Evolutionary conservation across 225 moss, liverwort and hornwort genomes (phyloP).

Genomic region (Bryoerythrophyllum caledonicum): DNA sequence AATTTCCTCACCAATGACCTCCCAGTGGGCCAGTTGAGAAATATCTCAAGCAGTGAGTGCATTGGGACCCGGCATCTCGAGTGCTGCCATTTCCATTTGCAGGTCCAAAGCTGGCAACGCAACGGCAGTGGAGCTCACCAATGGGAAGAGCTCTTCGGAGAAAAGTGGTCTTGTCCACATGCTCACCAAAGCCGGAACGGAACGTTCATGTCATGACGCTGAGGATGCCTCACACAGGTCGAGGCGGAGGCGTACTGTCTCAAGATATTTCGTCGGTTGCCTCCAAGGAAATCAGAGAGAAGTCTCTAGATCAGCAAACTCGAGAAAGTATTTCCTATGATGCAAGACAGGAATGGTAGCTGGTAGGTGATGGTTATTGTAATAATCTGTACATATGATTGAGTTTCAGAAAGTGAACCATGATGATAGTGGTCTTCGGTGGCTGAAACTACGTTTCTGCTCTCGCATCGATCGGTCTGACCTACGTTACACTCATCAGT

Average conservation of each 20-base stretch:
- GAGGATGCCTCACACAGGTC: slow-evolving; percentile 6
- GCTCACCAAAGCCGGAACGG: slow-evolving; percentile 7
- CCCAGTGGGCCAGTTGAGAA: not conserved
- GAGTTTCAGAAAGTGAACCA: not conserved
- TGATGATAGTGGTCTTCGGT: not conserved
- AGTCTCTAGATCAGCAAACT: not conserved
- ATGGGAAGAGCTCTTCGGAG: not conserved
- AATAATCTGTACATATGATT: slow-evolving; percentile 29
- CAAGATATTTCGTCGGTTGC: slow-evolving; percentile 1
- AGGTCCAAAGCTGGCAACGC: not conserved
- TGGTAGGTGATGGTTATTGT: not conserved
- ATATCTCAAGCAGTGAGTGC: not conserved
- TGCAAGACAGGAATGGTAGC: not conserved
- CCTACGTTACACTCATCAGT: slow-evolving; percentile 40
- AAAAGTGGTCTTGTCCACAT: not conserved
- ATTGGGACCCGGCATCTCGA: not conserved
- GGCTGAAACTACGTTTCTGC: slow-evolving; percentile 7
- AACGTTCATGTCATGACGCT: not conserved
- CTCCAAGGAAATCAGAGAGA: not conserved
- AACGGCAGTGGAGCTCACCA: not conserved
- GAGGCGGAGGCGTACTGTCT: not conserved
- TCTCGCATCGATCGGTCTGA: slow-evolving; percentile 14
- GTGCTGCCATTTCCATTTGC: too few relatives aligned
- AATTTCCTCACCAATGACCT: not conserved
- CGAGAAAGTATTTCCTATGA: not conserved